phyloP scores from a whole-genome alignment of 495 filamentous ascomycete genomes.

The Penicillium paxilli region DNA sequence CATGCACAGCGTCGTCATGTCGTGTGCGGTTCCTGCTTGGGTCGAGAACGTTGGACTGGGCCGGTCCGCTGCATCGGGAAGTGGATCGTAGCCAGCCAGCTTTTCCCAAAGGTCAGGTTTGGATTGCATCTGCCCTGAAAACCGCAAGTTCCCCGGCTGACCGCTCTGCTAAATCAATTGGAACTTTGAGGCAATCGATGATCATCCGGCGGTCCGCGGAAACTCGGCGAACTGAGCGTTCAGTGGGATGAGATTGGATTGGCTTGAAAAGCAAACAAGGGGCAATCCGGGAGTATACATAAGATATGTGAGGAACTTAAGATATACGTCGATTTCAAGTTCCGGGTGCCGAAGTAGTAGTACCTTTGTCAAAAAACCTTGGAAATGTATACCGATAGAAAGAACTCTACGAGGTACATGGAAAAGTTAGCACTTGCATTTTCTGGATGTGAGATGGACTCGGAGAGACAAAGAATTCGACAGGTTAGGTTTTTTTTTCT shows the following conservation, averaged over 20 bases:
- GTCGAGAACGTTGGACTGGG: slow-evolving; percentile 34
- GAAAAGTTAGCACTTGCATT: too few species aligned
- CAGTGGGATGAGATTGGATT: not conserved
- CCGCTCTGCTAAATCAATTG: slow-evolving; percentile 7
- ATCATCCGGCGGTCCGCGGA: slow-evolving; percentile 15
- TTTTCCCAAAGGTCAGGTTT: slow-evolving; percentile 7
- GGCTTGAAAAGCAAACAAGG: slow-evolving; percentile 1
- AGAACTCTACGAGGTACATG: too few species aligned
- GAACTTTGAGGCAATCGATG: slow-evolving; percentile 23
- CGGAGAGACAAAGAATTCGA: not conserved
- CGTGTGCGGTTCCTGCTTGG: slow-evolving; percentile 16
- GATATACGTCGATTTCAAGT: slow-evolving; percentile 1
- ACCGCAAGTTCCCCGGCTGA: slow-evolving; percentile 15
- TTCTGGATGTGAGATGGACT: not conserved
- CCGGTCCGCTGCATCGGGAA: slow-evolving; percentile 36
- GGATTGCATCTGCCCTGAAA: not conserved
- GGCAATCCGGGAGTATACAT: slow-evolving; percentile 1
- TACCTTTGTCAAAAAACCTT: too few species aligned
- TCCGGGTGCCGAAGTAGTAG: too few species aligned
- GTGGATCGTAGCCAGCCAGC: slow-evolving; percentile 21
- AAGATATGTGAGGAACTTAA: not conserved
- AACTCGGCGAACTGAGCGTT: slow-evolving; percentile 2
- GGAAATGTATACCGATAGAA: too few species aligned
- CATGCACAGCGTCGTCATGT: slow-evolving; percentile 12
- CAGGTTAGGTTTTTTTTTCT: not conserved